These are phyloP conservation scores for Gonium pectorale DNA, from an alignment of 139 green algal genomes.

Conservation along the genomic window DNA sequence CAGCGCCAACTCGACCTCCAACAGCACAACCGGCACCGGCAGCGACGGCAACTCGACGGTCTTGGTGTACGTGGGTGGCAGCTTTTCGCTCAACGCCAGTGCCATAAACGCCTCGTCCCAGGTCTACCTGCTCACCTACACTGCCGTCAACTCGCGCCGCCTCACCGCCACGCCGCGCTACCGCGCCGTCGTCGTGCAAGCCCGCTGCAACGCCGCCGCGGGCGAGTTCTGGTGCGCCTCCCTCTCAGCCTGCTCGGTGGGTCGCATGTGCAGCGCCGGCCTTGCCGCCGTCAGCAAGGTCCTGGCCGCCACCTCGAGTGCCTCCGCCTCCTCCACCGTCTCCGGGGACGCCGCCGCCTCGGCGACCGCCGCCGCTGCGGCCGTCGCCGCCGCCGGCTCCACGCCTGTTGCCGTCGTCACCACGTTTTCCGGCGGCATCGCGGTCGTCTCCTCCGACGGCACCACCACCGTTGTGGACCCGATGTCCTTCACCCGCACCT, in stretches of 20 bases:
- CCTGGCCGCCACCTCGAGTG: not conserved
- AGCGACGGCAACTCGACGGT: not conserved
- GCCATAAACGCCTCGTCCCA: not conserved
- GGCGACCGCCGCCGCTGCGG: not conserved
- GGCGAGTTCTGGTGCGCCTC: conserved; percentile 36
- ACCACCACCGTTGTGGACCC: not conserved
- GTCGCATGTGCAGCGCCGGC: not conserved
- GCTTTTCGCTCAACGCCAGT: not conserved
- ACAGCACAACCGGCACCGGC: not conserved
- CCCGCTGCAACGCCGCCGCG: conserved; percentile 12
- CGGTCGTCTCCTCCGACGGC: not conserved
- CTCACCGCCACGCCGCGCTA: not conserved
- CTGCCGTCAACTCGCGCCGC: conserved; percentile 8
- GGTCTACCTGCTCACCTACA: conserved; percentile 42
- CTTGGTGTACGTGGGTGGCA: not conserved
- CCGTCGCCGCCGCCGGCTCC: not conserved
- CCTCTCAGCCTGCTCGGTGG: conserved; percentile 7
- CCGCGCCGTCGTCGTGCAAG: conserved; percentile 27
- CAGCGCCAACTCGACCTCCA: not conserved
- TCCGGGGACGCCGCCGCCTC: not conserved
- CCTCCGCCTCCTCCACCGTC: not conserved
- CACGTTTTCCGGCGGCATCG: not conserved
- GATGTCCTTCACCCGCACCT: not conserved
- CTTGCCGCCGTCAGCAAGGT: not conserved
- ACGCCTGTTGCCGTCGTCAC: not conserved